Base-by-base conservation (phyloP, 306 rosid species). In the Hylodesmum podocarpum region DNA sequence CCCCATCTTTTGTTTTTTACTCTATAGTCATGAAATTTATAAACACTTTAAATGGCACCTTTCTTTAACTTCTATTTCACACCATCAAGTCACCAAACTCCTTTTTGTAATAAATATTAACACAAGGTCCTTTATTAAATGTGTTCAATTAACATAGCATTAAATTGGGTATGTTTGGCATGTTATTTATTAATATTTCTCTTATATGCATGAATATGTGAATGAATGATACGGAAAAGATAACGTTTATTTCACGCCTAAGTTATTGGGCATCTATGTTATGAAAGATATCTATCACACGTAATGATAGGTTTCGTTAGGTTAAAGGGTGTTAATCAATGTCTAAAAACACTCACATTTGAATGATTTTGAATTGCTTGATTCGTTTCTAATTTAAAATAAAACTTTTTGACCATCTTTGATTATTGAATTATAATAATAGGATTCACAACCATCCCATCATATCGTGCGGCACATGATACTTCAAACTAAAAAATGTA, bases 1-100 rank as follows among this genome's bases (percentile, higher is more conserved):
- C 46, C 21, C 5, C 24, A 21, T 15, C 14, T 27, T 13, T 41
- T 21, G 6, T 46, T 70, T 34, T 67, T 43, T 37, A 57, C 44
- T 57, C 18, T 22, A 3, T 0, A 9, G 8, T 53, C 75, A 67
- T 49, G 29, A 31, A 81, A 69, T 73, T 82, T 81, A 37, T 54
- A n/a, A 29, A 41, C 33, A 59, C 36, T 41, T 74, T 28, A 43
- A 73, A 41, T 43, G 1, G 4, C 40, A 33, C 49, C 65, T 68
- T 83, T 9, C 44, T 8, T 34, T 62, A 71, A 36, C 81, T 78
- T 69, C 70, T 78, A 58, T 43, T 78, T 67, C 83, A 83, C 72
- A 78, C 82, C 65, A 78, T 47, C 78, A 25, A 27, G 43, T 61
- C 28, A 46, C 44, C 78, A 78, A 34, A 36, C 68, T 53, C 46